These are phyloP conservation scores for Syzygium aromaticum DNA, from an alignment of 345 rosid genomes.

Conservation along the genomic window DNA sequence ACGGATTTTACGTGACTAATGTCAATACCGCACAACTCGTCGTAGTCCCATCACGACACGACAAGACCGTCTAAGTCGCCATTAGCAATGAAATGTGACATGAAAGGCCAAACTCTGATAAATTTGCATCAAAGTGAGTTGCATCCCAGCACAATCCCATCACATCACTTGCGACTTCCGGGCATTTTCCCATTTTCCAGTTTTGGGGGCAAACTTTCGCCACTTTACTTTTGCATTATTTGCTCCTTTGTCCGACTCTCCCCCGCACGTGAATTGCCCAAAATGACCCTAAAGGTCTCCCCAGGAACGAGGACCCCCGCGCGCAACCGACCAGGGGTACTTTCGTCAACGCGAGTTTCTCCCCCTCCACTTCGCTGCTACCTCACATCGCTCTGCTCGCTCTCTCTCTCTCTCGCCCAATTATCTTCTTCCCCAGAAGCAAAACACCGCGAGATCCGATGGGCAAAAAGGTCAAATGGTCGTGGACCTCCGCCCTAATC, in stretches of 20 bases:
- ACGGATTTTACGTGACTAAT: not conserved
- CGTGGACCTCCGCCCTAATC: slow-evolving; percentile 62
- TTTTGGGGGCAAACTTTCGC: not conserved
- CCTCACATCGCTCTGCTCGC: not conserved
- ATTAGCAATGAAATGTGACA: not conserved
- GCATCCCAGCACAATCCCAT: not conserved
- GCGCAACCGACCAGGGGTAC: not conserved
- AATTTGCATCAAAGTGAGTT: not conserved
- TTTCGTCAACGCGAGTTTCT: not conserved
- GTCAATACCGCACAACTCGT: not conserved
- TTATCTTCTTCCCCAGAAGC: not conserved
- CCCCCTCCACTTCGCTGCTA: not conserved
- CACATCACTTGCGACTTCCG: too few species aligned
- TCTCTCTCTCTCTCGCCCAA: not conserved
- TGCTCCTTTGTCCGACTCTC: not conserved
- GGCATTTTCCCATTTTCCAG: not conserved
- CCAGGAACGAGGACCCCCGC: not conserved
- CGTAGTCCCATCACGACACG: too few species aligned
- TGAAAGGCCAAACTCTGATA: not conserved
- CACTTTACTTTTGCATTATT: not conserved
- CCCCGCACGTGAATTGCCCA: not conserved
- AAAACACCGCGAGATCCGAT: not conserved
- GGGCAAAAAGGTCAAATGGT: slow-evolving; percentile 57
- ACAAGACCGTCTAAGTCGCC: not conserved
- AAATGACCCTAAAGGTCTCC: not conserved